Evolutionary conservation across 2,329 filamentous ascomycete species (phyloP).

Genomic region (Claviceps sp.): DNA sequence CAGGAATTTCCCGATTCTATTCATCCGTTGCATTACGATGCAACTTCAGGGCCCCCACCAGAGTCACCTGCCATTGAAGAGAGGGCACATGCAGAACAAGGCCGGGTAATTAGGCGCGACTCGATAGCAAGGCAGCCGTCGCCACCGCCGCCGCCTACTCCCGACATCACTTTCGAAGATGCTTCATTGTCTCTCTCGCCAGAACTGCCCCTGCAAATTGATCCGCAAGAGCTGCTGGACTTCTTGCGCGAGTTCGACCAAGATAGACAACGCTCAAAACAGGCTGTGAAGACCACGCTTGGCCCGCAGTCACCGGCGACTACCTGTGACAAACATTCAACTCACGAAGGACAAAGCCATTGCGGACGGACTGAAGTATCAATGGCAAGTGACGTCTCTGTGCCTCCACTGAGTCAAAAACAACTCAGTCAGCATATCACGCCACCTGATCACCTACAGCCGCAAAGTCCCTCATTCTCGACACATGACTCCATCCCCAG

Average conservation of each 20-base stretch:
- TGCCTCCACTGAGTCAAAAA: constrained; percentile 4
- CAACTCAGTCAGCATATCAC: background rate
- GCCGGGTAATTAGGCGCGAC: background rate
- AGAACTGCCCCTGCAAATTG: background rate
- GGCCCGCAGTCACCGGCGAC: background rate
- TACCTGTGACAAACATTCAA: background rate
- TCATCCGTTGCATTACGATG: background rate
- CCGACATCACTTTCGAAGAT: background rate
- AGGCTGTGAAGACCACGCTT: background rate
- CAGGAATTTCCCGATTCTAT: background rate
- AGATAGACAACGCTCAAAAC: background rate
- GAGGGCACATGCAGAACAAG: background rate
- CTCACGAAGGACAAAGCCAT: background rate
- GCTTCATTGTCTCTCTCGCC: background rate
- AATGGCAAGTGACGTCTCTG: background rate
- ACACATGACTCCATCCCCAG: background rate
- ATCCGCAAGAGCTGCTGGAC: constrained; percentile 6
- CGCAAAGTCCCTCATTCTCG: background rate
- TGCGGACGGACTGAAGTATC: background rate
- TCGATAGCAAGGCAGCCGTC: background rate
- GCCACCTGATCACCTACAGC: background rate
- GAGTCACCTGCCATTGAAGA: background rate
- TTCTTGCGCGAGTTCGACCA: constrained; percentile 3
- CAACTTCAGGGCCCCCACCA: background rate
- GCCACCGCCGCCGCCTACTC: background rate